Evolutionary conservation across 208 protist genomes (phyloP).

Genomic region (Crithidia expoeki): DNA sequence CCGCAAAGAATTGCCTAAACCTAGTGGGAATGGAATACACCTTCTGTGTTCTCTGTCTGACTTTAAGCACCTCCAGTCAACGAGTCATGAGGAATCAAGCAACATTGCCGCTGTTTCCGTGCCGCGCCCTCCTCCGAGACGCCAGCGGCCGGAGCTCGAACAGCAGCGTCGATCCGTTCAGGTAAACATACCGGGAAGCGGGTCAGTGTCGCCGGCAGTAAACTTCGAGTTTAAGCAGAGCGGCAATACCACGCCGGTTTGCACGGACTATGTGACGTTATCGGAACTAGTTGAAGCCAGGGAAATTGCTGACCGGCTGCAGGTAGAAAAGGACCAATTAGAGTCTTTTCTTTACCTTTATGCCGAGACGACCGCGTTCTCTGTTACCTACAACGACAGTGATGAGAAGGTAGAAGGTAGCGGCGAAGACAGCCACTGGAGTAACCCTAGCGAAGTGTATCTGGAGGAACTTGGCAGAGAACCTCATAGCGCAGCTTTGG

Average conservation of each 20-base stretch:
- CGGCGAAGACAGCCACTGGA: background rate
- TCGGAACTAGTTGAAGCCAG: background rate
- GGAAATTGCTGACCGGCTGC: constrained; percentile 14
- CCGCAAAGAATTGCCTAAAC: background rate
- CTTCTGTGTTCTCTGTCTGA: background rate
- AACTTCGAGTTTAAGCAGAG: background rate
- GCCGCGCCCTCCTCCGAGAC: constrained; percentile 7
- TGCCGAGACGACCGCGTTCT: background rate
- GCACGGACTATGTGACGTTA: too few species aligned
- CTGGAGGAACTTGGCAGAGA: background rate
- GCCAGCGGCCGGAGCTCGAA: background rate
- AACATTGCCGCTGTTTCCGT: background rate
- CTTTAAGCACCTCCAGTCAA: background rate
- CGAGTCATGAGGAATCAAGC: background rate
- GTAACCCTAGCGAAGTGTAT: background rate
- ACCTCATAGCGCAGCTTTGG: background rate
- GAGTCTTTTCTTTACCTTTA: constrained; percentile 22
- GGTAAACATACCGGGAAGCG: too few species aligned
- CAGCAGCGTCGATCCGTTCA: background rate
- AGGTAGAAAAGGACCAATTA: constrained; percentile 23
- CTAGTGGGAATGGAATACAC: background rate
- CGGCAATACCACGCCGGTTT: too few species aligned
- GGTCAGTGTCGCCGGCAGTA: too few species aligned
- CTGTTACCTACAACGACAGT: background rate
- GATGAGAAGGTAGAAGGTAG: background rate